Conservation (phyloP, 257 asterid genomes). For the Mentha longifolia region DNA sequence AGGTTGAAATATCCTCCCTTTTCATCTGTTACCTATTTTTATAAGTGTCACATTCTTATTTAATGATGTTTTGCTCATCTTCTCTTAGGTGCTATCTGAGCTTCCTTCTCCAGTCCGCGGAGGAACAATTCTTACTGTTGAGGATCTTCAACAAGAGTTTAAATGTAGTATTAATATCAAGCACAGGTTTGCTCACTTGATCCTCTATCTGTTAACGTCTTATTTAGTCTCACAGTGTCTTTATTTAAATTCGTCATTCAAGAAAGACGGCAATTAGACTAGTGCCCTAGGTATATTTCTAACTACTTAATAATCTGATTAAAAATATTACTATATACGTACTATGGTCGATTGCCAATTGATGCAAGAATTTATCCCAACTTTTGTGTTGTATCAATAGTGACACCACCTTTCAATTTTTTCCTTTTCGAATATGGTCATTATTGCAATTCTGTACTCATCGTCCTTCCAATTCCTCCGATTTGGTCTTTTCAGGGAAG, state of each 20-base stretch:
- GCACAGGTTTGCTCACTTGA: conserved; percentile 66
- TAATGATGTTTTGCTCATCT: conserved; percentile 29
- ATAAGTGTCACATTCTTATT: neutral
- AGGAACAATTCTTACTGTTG: conserved; percentile 83
- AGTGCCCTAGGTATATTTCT: neutral
- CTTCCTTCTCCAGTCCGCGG: conserved; percentile 90
- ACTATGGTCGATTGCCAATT: too few relatives aligned
- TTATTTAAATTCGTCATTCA: conserved; percentile 8
- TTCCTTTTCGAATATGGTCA: too few relatives aligned
- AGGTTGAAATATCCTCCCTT: conserved; percentile 51
- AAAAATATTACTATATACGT: neutral
- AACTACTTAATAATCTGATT: neutral
- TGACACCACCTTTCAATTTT: too few relatives aligned
- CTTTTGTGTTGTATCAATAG: neutral
- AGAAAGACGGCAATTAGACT: neutral
- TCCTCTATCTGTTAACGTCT: neutral
- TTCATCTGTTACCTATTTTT: neutral
- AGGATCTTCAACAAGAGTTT: conserved; percentile 96
- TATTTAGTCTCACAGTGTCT: neutral
- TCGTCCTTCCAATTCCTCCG: neutral
- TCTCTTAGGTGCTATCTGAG: conserved; percentile 70
- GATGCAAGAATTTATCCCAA: too few relatives aligned
- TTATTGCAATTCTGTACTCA: too few relatives aligned
- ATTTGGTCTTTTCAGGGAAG: conserved; percentile 59
- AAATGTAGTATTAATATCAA: conserved; percentile 78